These are phyloP conservation scores for Aschersonia sp. DNA, from an alignment of 2,329 filamentous ascomycete species.

Conservation along the genomic window DNA sequence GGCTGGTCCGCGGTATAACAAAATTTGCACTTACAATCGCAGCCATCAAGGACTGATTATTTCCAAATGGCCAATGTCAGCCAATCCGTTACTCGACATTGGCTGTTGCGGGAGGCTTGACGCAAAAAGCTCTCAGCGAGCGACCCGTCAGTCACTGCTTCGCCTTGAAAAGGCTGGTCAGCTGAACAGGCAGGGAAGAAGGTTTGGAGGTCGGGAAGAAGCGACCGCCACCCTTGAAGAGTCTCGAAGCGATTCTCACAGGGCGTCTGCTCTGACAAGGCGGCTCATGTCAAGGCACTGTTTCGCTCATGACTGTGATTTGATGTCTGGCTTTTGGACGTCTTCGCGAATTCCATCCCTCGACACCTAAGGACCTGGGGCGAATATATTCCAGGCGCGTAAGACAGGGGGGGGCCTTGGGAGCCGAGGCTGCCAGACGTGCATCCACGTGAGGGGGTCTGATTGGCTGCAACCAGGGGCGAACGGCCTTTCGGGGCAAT, in stretches of 20 bases:
- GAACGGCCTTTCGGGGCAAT: slow-evolving; percentile 1
- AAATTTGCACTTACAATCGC: slow-evolving; percentile 16
- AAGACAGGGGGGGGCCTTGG: background rate
- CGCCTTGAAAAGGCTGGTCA: too few relatives aligned
- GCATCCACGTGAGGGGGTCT: slow-evolving; percentile 1
- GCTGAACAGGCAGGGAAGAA: too few relatives aligned
- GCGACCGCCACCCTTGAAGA: too few relatives aligned
- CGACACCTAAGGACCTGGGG: slow-evolving; percentile 1
- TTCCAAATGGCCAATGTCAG: background rate
- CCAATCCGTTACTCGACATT: background rate
- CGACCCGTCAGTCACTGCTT: too few relatives aligned
- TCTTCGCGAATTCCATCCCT: background rate
- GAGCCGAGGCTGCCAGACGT: slow-evolving; percentile 2
- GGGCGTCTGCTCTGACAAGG: too few relatives aligned
- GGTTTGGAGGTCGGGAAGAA: too few relatives aligned
- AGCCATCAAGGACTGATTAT: slow-evolving; percentile 15
- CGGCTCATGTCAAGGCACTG: too few relatives aligned
- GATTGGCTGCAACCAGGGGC: slow-evolving; percentile 1
- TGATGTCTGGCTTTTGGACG: too few relatives aligned
- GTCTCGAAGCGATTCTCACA: too few relatives aligned
- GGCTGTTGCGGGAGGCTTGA: background rate
- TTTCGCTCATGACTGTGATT: too few relatives aligned
- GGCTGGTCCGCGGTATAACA: background rate
- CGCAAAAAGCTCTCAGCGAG: too few relatives aligned
- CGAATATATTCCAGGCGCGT: background rate